These are phyloP conservation scores for Microdochium trichocladiopsis DNA, from an alignment of 2,329 filamentous ascomycete species.

Conservation along the genomic window DNA sequence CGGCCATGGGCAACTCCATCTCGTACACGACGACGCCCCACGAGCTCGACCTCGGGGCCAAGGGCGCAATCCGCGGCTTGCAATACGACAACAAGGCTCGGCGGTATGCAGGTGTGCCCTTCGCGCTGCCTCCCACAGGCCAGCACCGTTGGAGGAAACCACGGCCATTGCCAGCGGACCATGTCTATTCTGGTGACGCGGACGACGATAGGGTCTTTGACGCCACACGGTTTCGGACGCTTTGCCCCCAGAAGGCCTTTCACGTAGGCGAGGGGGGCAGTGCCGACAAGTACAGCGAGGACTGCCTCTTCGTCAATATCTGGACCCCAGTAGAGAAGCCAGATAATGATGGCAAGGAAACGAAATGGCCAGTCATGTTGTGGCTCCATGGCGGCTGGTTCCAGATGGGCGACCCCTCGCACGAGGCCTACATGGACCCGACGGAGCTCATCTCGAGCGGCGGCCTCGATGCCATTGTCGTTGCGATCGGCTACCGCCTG, in stretches of 20 bases:
- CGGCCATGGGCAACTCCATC: conserved; percentile 16
- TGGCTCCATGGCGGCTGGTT: conserved; percentile 25
- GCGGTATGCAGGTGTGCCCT: conserved; percentile 21
- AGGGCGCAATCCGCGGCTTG: conserved; percentile 22
- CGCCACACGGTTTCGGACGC: conserved; percentile 23
- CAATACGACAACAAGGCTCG: conserved; percentile 25
- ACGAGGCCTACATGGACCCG: conserved; percentile 15
- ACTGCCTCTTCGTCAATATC: conserved; percentile 23
- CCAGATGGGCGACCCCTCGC: conserved; percentile 11
- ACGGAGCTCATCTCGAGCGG: not conserved
- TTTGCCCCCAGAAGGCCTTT: conserved; percentile 31
- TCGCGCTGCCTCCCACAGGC: conserved; percentile 14
- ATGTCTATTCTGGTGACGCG: conserved; percentile 17
- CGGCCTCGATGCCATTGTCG: conserved; percentile 21
- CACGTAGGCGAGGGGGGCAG: conserved; percentile 7
- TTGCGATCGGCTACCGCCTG: conserved; percentile 24
- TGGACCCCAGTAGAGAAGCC: conserved; percentile 15
- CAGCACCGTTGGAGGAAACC: conserved; percentile 15
- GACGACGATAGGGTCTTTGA: conserved; percentile 21
- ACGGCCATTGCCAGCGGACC: conserved; percentile 15
- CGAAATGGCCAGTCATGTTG: conserved; percentile 19
- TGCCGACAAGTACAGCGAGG: conserved; percentile 12
- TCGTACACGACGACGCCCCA: conserved; percentile 16
- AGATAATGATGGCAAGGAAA: conserved; percentile 4
- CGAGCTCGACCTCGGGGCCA: conserved; percentile 14